A percentile compares a stretch with the other conserved stretches of the same genome.
Conservation (phyloP, 2,329 filamentous ascomycete genomes). For the Colletotrichum sp. region DNA sequence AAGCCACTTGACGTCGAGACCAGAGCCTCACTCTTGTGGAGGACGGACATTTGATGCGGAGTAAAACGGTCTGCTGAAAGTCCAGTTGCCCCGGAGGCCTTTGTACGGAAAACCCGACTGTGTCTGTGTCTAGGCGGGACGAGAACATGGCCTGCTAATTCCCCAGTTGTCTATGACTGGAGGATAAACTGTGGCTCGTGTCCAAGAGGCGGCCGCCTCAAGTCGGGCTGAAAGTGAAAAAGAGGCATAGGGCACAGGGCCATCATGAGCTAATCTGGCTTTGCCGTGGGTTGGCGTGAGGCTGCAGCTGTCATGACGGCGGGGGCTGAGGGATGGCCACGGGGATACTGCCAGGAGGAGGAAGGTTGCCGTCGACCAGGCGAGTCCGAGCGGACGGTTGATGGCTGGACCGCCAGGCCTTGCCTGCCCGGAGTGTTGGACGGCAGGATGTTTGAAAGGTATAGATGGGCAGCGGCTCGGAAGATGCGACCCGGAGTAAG, state of each 20-base stretch:
- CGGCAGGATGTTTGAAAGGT: background rate
- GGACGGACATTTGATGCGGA: constrained; percentile 3
- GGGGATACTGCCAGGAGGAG: background rate
- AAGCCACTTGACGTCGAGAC: background rate
- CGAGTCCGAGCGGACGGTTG: background rate
- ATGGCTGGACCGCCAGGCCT: background rate
- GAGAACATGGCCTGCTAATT: background rate
- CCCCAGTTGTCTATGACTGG: background rate
- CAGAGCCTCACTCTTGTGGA: background rate
- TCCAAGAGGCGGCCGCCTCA: constrained; percentile 4
- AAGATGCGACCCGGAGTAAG: background rate
- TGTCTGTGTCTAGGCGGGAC: background rate
- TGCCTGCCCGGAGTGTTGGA: constrained; percentile 3
- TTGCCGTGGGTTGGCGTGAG: background rate
- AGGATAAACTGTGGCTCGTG: constrained; percentile 11
- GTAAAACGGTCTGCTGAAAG: background rate
- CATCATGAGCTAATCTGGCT: background rate
- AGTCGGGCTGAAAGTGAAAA: background rate
- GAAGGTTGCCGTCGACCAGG: background rate
- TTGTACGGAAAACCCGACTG: background rate
- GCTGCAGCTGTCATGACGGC: constrained; percentile 16
- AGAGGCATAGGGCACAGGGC: background rate
- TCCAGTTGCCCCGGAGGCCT: background rate
- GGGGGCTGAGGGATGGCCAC: background rate
- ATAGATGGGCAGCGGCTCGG: background rate